Conservation (phyloP, 495 filamentous ascomycete species). For the Letharia columbiana region DNA sequence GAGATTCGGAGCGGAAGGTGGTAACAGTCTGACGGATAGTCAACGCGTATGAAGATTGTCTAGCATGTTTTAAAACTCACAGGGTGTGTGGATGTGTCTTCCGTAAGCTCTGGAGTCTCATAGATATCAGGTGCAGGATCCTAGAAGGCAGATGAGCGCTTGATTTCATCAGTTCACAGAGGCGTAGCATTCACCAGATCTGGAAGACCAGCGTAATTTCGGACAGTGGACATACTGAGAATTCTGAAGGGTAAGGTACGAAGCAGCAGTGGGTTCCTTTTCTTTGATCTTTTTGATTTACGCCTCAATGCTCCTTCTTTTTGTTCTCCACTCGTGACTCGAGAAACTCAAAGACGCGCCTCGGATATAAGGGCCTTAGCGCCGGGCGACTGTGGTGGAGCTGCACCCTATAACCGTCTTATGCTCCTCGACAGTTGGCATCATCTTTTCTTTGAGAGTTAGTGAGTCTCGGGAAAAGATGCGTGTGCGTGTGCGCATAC, state of each 20-base stretch:
- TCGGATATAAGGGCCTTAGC: conserved; percentile 13
- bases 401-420: too few species aligned
- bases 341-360: neutral
- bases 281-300: neutral
- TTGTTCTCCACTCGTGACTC: neutral
- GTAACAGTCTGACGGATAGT: conserved; percentile 44
- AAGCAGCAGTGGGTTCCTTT: too few species aligned
- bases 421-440: neutral
- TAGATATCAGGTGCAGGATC: conserved; percentile 90
- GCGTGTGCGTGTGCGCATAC: neutral
- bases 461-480: too few species aligned
- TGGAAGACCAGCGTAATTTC: conserved; percentile 77
- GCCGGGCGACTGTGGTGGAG: neutral
- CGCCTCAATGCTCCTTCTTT: neutral
- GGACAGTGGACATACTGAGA: conserved; percentile 18
- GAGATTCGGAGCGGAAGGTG: conserved; percentile 54
- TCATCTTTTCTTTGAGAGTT: neutral
- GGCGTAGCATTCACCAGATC: conserved; percentile 57
- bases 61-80: conserved; percentile 35
- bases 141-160: conserved; percentile 36
- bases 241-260: neutral
- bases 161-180: neutral
- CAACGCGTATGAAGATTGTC: conserved; percentile 19
- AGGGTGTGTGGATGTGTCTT: conserved; percentile 76
- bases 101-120: conserved; percentile 84